Evolutionary conservation across 2,329 filamentous ascomycete genomes (phyloP), one percentile per base, ranked within the genome.

Genomic region (Hyphodiscus sp.): DNA sequence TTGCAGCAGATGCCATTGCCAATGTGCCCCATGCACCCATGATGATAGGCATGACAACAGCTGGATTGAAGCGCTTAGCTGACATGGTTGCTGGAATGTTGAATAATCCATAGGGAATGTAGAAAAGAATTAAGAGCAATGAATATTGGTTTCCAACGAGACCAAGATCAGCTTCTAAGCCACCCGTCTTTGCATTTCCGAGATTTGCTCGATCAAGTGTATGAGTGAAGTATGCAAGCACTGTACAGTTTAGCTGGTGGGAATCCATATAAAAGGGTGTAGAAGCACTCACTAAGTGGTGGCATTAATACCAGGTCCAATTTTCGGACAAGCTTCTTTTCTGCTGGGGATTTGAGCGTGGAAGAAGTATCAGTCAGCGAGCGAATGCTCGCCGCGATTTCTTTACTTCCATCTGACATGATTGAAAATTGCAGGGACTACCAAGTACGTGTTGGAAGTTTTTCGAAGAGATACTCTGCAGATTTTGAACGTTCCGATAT

Each of bases 91-190:
- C 62, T 2, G 66, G 62, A 1, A 68, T 57, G 23, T 83, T 84
- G 48, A 83, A 85, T 4, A 89, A 65, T 43, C 87, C 85, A 65
- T 86, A 88, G 0, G 85, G 85, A 8, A 89, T 74, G 68, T 86
- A 89, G 73, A 90, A 90, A 62, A 89, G 81, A 49, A 76, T 77
- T 26, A 89, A 69, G 48, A 87, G 76, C 20, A 81, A 74, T 64
- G 86, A 87, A 71, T 88, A 87, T 65, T 87, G 76, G 57, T 80
- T 75, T 1, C 71, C 68, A 33, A 73, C 74, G 69, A 89, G 81
- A 41, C 78, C 67, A 18, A 87, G 71, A 59, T 81, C 60, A 9
- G 61, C 55, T 51, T 76, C 64, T 13, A 74, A 65, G 2, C 70
- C 70, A 42, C 68, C 72, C 0, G 79, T 82, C 63, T 82, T 69